A percentile compares a stretch with the other conserved stretches of the same genome.
These are phyloP conservation scores for Fusarium tanahbumbuense DNA, from an alignment of 2,329 filamentous ascomycete genomes.

Conservation along the genomic window DNA sequence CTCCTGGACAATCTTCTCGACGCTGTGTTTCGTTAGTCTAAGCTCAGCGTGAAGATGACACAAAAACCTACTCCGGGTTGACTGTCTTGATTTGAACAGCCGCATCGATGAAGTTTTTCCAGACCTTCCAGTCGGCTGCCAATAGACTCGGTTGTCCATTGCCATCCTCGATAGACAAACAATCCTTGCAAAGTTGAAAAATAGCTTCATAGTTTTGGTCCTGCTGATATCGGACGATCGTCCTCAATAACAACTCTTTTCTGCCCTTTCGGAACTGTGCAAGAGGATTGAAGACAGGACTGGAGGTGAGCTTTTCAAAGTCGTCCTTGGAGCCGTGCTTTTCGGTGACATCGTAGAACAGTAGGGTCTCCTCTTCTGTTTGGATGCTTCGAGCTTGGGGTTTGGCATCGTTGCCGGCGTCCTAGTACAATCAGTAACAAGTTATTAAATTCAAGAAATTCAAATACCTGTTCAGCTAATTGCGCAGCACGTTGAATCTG, in stretches of 20 bases:
- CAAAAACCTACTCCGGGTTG: conserved; percentile 50
- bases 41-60: not conserved
- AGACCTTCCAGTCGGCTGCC: conserved; percentile 59
- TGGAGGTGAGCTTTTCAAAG: conserved; percentile 54
- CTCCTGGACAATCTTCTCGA: conserved; percentile 43
- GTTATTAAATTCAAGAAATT: conserved; percentile 16
- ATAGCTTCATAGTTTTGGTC: conserved; percentile 57
- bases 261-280: conserved; percentile 59
- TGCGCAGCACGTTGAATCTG: conserved; percentile 64
- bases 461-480: conserved; percentile 56
- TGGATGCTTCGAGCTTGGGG: conserved; percentile 51
- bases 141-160: conserved; percentile 54
- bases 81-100: conserved; percentile 50
- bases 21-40: conserved; percentile 41
- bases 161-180: conserved; percentile 55
- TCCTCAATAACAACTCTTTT: conserved; percentile 61
- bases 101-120: conserved; percentile 55
- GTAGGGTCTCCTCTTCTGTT: conserved; percentile 62
- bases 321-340: conserved; percentile 58
- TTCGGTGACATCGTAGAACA: conserved; percentile 61
- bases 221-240: conserved; percentile 52
- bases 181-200: conserved; percentile 58
- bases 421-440: conserved; percentile 26
- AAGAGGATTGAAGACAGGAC: conserved; percentile 56
- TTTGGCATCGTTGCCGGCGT: conserved; percentile 38